Conservation (phyloP, 2,329 filamentous ascomycete genomes). For the Phialophora macrospora region DNA sequence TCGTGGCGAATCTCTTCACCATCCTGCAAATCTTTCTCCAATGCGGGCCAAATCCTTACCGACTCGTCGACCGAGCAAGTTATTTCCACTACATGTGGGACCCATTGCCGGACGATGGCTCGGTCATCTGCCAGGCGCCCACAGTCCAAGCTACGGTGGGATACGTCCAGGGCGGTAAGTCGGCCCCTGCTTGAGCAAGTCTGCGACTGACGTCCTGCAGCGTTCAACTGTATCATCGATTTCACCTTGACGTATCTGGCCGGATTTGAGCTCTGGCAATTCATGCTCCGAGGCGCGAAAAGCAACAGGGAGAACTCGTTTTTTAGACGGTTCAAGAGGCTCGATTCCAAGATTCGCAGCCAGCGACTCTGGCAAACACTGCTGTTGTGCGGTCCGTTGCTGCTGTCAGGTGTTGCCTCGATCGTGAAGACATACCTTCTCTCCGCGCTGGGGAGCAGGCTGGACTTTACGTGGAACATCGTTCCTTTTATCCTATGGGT, state of each 20-base stretch:
- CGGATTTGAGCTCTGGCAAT: constrained; percentile 46
- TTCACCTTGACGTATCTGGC: constrained; percentile 43
- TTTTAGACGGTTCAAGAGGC: constrained; percentile 42
- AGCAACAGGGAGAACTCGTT: constrained; percentile 40
- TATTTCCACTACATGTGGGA: constrained; percentile 51
- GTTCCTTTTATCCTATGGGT: constrained; percentile 46
- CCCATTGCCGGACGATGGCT: constrained; percentile 43
- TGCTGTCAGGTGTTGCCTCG: constrained; percentile 45
- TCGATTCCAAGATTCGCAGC: constrained; percentile 42
- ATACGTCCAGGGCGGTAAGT: constrained; percentile 46
- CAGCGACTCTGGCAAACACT: constrained; percentile 47
- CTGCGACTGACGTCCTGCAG: constrained; percentile 29
- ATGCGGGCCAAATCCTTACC: constrained; percentile 46
- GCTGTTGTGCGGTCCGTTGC: constrained; percentile 44
- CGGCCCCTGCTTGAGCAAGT: background rate
- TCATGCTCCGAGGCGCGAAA: constrained; percentile 43
- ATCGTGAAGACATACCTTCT: constrained; percentile 47
- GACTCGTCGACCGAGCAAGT: constrained; percentile 39
- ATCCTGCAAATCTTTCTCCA: constrained; percentile 46
- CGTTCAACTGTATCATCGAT: constrained; percentile 46
- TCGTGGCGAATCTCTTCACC: constrained; percentile 44
- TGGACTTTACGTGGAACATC: constrained; percentile 48
- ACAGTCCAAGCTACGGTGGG: constrained; percentile 45
- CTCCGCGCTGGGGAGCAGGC: constrained; percentile 44
- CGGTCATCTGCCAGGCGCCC: constrained; percentile 45